These are phyloP conservation scores for Cicer yamashitae DNA, from an alignment of 306 rosid species.

Conservation along the genomic window DNA sequence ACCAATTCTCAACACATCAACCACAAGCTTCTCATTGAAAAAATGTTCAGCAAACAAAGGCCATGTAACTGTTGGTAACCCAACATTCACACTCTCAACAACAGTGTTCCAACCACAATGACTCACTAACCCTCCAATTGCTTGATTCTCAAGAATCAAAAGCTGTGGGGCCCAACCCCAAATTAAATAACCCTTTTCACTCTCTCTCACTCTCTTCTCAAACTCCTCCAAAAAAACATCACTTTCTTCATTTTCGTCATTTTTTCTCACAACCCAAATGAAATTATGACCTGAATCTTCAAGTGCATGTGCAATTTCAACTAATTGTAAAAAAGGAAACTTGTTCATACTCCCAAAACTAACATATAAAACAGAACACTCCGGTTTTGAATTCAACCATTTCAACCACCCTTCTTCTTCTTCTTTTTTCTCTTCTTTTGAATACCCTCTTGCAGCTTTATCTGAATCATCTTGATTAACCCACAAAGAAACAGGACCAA, in stretches of 20 bases:
- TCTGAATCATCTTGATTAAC: slow-evolving; percentile 44
- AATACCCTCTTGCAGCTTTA: slow-evolving; percentile 45
- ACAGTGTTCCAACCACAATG: slow-evolving; percentile 51
- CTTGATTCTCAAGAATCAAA: slow-evolving; percentile 38
- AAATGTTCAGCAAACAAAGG: slow-evolving; percentile 53
- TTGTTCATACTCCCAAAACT: slow-evolving; percentile 52
- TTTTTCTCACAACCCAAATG: slow-evolving; percentile 48
- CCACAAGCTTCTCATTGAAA: slow-evolving; percentile 44
- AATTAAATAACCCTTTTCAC: slow-evolving; percentile 30
- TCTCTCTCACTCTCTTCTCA: slow-evolving; percentile 39
- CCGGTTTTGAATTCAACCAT: slow-evolving; percentile 46
- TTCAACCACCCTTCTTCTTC: slow-evolving; percentile 44
- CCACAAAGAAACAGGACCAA: slow-evolving; percentile 55
- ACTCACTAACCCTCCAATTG: slow-evolving; percentile 47
- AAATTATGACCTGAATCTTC: slow-evolving; percentile 39
- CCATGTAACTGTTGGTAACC: slow-evolving; percentile 50
- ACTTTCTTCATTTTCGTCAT: slow-evolving; percentile 4
- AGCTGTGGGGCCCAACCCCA: slow-evolving; percentile 54
- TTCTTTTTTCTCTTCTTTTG: neutral
- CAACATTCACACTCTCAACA: slow-evolving; percentile 46
- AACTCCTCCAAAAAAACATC: slow-evolving; percentile 37
- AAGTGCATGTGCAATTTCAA: slow-evolving; percentile 43
- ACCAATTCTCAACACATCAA: slow-evolving; percentile 51
- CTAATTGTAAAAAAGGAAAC: slow-evolving; percentile 39
- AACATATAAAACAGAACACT: slow-evolving; percentile 39